phyloP scores from a whole-genome alignment of 2,329 filamentous ascomycete species.

The Trichophyton rubrum region DNA sequence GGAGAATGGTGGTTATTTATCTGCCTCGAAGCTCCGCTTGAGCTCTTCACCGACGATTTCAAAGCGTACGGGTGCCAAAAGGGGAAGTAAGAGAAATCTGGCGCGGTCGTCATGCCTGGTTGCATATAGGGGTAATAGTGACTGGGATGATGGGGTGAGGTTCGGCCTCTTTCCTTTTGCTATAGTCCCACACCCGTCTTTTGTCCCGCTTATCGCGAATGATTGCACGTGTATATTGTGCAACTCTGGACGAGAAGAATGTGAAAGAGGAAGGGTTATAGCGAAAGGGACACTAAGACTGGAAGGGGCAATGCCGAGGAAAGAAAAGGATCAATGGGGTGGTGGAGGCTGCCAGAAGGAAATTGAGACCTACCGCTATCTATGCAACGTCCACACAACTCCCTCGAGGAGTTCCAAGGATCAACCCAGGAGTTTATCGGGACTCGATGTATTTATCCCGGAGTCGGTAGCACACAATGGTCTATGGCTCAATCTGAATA shows the following conservation, averaged over 20 bases:
- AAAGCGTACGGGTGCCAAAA: neutral
- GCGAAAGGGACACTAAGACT: neutral
- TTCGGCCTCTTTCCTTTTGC: slow-evolving; percentile 2
- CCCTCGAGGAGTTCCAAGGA: neutral
- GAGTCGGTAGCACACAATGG: slow-evolving; percentile 1
- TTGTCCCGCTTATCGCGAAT: neutral
- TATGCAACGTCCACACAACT: slow-evolving; percentile 1
- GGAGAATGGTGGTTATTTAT: neutral
- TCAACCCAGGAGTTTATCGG: slow-evolving; percentile 2
- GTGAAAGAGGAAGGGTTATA: neutral
- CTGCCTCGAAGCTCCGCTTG: neutral
- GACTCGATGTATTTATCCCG: neutral
- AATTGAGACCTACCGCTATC: neutral
- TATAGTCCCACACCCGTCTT: neutral
- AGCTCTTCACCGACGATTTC: neutral
- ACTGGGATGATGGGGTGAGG: slow-evolving; percentile 1
- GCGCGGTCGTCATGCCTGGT: neutral
- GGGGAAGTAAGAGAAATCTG: neutral
- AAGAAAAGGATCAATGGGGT: neutral
- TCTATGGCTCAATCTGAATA: neutral
- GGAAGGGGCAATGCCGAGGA: neutral
- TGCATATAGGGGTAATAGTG: neutral
- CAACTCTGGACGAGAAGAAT: neutral
- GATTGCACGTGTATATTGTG: slow-evolving; percentile 4
- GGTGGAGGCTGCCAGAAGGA: neutral